Base-by-base conservation (phyloP, 177 flowering plant species). In the Tripterygium wilfordii region DNA sequence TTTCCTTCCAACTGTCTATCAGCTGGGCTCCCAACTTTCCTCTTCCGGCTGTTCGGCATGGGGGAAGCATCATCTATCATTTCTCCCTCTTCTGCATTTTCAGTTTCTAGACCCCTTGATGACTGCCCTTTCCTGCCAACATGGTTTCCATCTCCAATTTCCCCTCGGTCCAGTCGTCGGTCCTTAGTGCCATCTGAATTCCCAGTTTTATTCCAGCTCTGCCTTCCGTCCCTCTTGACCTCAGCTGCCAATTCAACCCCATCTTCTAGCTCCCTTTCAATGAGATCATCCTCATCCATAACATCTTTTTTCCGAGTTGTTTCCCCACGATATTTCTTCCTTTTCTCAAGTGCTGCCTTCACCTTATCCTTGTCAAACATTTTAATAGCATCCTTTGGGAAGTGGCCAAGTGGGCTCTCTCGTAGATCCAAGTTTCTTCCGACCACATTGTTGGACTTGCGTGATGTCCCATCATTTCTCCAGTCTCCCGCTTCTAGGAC, bases 251-350 rank as follows among this genome's bases (percentile, higher is more conserved):
- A 33, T 61, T 85, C 95, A 36, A 92, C 53, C 5, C 90, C 98
- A 60, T 78, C 92, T 65, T 92, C 98, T 35, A 91, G 67, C 57
- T 80, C 94, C 53, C 80, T 69, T 73, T 85, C 95, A 54, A 88
- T 84, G 26, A 87, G 76, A 59, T 83, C 97, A 77, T 82, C 82
- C 25, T 91, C 96, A 64, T 91, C 96, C 76, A 82, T 62, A 41
- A 70, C 19, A 36, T 88, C 95, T 26, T 39, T 70, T 58, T 75
- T 88, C 21, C 66, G 60, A 3, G 72, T 49, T 10, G 56, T 54
- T 14, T 78, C 88, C 13, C 74, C 71, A 23, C 80, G 85, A 8
- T 71, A 57, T 59, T 85, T 88, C 71, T 57, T 82, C 19, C 71
- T 56, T 58, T 86, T 83, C 70, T 80, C 92, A 3, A 77, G 46